Conservation (phyloP, 768 basidiomycete genomes). For the Leccinum disarticulatum region DNA sequence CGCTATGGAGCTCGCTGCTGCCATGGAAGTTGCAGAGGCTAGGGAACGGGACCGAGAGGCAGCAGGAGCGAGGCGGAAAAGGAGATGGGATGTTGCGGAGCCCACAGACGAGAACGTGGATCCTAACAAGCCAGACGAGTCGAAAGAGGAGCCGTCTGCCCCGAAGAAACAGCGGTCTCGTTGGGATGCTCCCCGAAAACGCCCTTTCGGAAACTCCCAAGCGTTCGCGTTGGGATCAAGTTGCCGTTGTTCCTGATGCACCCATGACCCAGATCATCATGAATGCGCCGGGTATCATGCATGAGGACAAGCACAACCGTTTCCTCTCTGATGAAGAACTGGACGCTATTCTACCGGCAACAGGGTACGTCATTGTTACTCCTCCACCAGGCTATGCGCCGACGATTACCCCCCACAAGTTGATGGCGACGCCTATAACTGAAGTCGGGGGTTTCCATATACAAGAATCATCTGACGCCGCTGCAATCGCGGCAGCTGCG, state of each 20-base stretch:
- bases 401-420: conserved; percentile 60
- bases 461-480: conserved; percentile 91
- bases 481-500: conserved; percentile 83
- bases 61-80: conserved; percentile 65
- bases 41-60: conserved; percentile 38
- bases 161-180: conserved; percentile 92
- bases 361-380: conserved; percentile 89
- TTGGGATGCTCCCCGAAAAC: conserved; percentile 91
- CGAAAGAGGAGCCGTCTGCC: conserved; percentile 72
- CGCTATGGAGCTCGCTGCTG: conserved; percentile 62
- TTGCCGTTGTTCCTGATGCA: conserved; percentile 67
- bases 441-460: conserved; percentile 90
- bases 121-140: conserved; percentile 60
- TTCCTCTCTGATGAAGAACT: conserved; percentile 97
- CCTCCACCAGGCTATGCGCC: conserved; percentile 94
- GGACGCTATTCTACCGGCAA: conserved; percentile 80
- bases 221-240: conserved; percentile 96
- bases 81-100: conserved; percentile 76
- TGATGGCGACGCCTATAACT: conserved; percentile 55
- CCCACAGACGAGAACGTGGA: conserved; percentile 64
- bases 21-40: conserved; percentile 39
- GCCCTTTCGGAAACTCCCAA: conserved; percentile 66
- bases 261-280: conserved; percentile 83
- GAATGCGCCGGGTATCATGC: conserved; percentile 79
- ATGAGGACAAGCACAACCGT: conserved; percentile 96